Evolutionary conservation across 371 early-diverging fungal species (phyloP).

Genomic region (Mortierella sp.): DNA sequence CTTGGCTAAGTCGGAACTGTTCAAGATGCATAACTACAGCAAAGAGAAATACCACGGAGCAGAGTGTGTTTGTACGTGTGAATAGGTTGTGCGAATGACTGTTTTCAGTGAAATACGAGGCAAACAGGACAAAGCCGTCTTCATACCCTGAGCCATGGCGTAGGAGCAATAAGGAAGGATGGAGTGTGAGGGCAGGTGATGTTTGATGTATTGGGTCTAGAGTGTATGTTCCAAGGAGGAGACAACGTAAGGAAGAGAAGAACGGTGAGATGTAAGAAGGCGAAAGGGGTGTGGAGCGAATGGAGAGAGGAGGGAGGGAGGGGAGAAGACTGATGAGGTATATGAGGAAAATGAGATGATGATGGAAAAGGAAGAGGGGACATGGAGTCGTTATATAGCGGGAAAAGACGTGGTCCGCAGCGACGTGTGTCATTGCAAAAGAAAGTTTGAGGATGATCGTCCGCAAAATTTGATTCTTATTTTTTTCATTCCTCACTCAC

Average conservation of each 20-base stretch:
- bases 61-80: neutral
- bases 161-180: neutral
- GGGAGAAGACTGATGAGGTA: neutral
- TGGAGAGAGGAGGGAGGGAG: constrained; percentile 3
- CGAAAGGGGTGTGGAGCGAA: neutral
- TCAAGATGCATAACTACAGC: constrained; percentile 33
- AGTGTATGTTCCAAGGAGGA: neutral
- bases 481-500: too few relatives aligned
- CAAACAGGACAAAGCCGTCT: neutral
- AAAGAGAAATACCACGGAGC: neutral
- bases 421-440: neutral
- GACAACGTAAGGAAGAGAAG: neutral
- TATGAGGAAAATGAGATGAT: neutral
- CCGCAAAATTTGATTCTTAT: neutral
- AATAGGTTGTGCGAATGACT: neutral
- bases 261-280: neutral
- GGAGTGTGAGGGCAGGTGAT: neutral
- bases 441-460: neutral
- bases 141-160: constrained; percentile 41
- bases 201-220: neutral
- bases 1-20: constrained; percentile 40
- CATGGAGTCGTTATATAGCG: neutral
- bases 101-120: neutral
- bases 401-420: neutral
- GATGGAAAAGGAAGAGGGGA: neutral